phyloP scores from a whole-genome alignment of 2,329 filamentous ascomycete genomes.

The Cryphonectria naterciae region DNA sequence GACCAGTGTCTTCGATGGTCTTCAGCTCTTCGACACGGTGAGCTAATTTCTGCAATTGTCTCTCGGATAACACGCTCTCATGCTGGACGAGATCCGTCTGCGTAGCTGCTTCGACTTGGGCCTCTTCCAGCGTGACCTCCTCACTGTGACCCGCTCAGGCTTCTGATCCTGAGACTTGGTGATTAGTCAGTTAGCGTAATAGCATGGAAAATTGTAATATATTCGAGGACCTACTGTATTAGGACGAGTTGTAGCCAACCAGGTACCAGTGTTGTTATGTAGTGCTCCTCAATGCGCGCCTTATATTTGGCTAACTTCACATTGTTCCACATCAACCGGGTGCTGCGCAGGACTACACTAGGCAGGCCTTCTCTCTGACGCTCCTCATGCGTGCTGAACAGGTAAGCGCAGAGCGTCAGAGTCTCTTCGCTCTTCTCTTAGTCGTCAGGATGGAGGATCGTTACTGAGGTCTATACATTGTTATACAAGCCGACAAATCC shows the following conservation, averaged over 20 bases:
- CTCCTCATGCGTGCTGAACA: background rate
- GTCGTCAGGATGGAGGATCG: background rate
- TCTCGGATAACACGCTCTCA: background rate
- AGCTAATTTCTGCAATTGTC: background rate
- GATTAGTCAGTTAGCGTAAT: background rate
- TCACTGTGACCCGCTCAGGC: background rate
- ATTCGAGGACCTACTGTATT: background rate
- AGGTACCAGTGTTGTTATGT: background rate
- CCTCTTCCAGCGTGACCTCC: background rate
- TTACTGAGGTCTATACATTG: background rate
- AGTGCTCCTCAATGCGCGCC: background rate
- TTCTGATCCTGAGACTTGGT: background rate
- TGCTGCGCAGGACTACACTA: background rate
- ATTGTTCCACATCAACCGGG: background rate
- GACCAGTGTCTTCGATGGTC: background rate
- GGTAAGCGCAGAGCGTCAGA: background rate
- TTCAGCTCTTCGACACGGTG: background rate
- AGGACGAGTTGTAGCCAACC: background rate
- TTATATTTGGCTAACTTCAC: constrained; percentile 4
- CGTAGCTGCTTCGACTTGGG: background rate
- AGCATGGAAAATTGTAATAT: background rate
- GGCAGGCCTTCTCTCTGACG: background rate
- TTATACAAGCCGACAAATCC: background rate
- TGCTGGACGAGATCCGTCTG: background rate
- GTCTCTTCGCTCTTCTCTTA: constrained; percentile 2